Evolutionary conservation across 2,329 filamentous ascomycete genomes (phyloP).

Genomic region (Pseudocercospora crystallina): DNA sequence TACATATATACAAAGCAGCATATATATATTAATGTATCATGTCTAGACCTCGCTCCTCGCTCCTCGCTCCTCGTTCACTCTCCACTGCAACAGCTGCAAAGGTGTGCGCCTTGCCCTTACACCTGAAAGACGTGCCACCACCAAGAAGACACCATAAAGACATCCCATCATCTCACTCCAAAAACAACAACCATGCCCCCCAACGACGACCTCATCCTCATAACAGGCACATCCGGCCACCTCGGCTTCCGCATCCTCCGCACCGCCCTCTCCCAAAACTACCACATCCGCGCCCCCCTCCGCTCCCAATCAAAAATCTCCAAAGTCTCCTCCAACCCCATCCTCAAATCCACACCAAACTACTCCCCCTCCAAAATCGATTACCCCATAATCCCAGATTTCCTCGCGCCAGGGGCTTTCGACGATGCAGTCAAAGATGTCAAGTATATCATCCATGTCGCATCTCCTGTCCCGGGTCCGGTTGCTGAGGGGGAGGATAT

Average conservation of each 20-base stretch:
- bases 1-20: too few species aligned
- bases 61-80: too few species aligned
- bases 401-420: conserved; percentile 33
- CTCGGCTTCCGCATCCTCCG: conserved; percentile 39
- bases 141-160: too few species aligned
- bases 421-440: conserved; percentile 36
- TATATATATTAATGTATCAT: too few species aligned
- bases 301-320: conserved; percentile 36
- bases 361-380: background rate
- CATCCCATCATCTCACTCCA: too few species aligned
- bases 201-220: conserved; percentile 21
- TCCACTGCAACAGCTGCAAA: too few species aligned
- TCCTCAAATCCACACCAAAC: conserved; percentile 3
- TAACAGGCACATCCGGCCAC: conserved; percentile 42
- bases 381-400: conserved; percentile 37
- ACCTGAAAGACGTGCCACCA: too few species aligned
- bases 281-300: conserved; percentile 39
- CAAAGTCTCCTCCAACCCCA: conserved; percentile 25
- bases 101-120: too few species aligned
- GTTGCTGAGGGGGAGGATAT: background rate
- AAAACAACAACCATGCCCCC: too few species aligned
- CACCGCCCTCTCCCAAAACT: conserved; percentile 35
- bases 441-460: conserved; percentile 31
- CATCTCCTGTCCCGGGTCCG: conserved; percentile 24
- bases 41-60: too few species aligned